Conservation (phyloP, 352 stramenopile genomes). For the Phytophthora sp. region DNA sequence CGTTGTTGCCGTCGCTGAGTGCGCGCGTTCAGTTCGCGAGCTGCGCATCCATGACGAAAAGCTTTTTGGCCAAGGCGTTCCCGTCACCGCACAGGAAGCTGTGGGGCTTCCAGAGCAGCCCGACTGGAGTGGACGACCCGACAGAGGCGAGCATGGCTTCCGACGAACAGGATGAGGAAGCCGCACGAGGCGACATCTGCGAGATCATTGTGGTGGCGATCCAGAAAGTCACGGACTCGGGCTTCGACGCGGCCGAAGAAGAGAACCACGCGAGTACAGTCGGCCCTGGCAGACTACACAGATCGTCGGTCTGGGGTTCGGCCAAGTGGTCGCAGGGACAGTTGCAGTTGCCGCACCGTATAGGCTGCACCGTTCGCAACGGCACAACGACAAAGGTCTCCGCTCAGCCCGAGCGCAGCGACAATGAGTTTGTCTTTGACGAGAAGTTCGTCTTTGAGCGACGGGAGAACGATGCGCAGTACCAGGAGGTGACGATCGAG, state of each 20-base stretch:
- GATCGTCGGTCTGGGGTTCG: slow-evolving; percentile 32
- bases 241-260: not conserved
- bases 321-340: slow-evolving; percentile 25
- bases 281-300: slow-evolving; percentile 7
- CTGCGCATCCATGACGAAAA: slow-evolving; percentile 43
- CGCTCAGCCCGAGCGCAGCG: slow-evolving; percentile 23
- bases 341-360: slow-evolving; percentile 26
- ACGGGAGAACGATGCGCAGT: slow-evolving; percentile 36
- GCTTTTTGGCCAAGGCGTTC: slow-evolving; percentile 46
- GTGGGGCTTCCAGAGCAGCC: slow-evolving; percentile 37
- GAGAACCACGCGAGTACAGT: slow-evolving; percentile 13
- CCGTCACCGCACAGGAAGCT: slow-evolving; percentile 32
- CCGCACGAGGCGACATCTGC: slow-evolving; percentile 34
- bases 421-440: slow-evolving; percentile 41
- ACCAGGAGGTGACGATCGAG: slow-evolving; percentile 45
- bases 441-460: slow-evolving; percentile 56
- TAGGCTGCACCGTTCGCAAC: slow-evolving; percentile 40
- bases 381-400: slow-evolving; percentile 38
- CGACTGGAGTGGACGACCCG: slow-evolving; percentile 34
- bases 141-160: slow-evolving; percentile 23
- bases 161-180: slow-evolving; percentile 14
- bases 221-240: slow-evolving; percentile 33
- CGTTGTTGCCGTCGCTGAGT: slow-evolving; percentile 38
- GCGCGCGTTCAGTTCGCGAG: slow-evolving; percentile 28
- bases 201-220: slow-evolving; percentile 53